Evolutionary conservation across 352 stramenopile species (phyloP), one percentile per base, ranked within the genome.

Genomic region (Pythium diclinum): DNA sequence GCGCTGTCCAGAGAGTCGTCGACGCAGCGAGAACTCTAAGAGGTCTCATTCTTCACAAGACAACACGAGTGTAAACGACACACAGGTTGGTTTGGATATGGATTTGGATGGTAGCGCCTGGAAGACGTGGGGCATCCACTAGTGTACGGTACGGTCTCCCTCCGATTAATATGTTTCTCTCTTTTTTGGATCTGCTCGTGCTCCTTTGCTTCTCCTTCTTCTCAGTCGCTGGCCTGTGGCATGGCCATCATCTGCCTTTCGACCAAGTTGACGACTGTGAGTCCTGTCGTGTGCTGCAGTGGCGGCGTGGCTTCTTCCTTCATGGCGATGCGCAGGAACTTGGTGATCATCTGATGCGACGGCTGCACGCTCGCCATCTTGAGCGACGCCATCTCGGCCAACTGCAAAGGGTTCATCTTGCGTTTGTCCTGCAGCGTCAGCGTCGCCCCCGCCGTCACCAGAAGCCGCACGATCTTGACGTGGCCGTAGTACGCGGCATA

Each of bases 291-390:
- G 69, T 92, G 73, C 56, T 94, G 78, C 16, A 94, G 76, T n/a
- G 83, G 79, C 48, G 83, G 85, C 25, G 83, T 91, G n/a, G 71
- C 83, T 23, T 78, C 60, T 49, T 88, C 72, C 23, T 89, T 88
- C 85, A 94, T 94, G 32, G 81, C 73, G 25, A 84, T 79, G 40
- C 85, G 83, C n/a, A 94, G 59, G 57, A 88, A 91, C 61, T 90
- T 89, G 60, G 88, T 81, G 70, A 94, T 89, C 79, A 94, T 89
- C 48, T 91, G 83, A 51, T 94, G 85, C 19, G 81, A 88, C n/a
- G 85, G 85, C 61, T 91, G 81, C 40, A 90, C 82, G 65, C 78
- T 94, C 14, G 74, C 67, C n/a, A 90, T 63, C 59, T 85, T 87
- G 33, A 93, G 78, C 51, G 76, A 88, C 21, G 81, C 85, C 75